phyloP scores from a whole-genome alignment of 768 basidiomycete species.

The Mycena rebaudengoi region DNA sequence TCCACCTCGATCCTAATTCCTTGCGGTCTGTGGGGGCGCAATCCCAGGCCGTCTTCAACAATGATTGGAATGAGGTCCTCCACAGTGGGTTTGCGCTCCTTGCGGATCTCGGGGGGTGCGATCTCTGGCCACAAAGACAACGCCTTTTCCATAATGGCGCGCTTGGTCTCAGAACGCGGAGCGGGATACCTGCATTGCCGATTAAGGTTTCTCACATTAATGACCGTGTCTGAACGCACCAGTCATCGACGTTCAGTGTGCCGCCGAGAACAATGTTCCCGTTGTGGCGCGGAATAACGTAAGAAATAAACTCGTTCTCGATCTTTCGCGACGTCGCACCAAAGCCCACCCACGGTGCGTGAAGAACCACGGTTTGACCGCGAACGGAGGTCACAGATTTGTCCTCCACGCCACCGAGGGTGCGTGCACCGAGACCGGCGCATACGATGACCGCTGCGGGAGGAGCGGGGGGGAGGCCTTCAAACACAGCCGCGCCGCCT shows the following conservation, averaged over 20 bases:
- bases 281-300: conserved; percentile 71
- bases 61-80: conserved; percentile 45
- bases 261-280: conserved; percentile 65
- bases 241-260: conserved; percentile 57
- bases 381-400: conserved; percentile 63
- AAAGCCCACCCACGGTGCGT: conserved; percentile 52
- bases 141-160: conserved; percentile 26
- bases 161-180: conserved; percentile 26
- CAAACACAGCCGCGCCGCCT: conserved; percentile 42
- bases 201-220: background rate
- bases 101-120: conserved; percentile 41
- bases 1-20: conserved; percentile 67
- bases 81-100: conserved; percentile 37
- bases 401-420: conserved; percentile 70
- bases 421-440: conserved; percentile 52
- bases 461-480: conserved; percentile 6
- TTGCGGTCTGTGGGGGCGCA: conserved; percentile 63
- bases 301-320: conserved; percentile 42
- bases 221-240: conserved; percentile 31
- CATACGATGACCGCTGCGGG: conserved; percentile 29
- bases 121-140: conserved; percentile 43
- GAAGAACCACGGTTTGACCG: conserved; percentile 69
- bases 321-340: conserved; percentile 24
- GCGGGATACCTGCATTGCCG: conserved; percentile 20
- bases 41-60: conserved; percentile 46